phyloP scores from a whole-genome alignment of 495 filamentous ascomycete species.

The Staphylotrichum tortipilum region DNA sequence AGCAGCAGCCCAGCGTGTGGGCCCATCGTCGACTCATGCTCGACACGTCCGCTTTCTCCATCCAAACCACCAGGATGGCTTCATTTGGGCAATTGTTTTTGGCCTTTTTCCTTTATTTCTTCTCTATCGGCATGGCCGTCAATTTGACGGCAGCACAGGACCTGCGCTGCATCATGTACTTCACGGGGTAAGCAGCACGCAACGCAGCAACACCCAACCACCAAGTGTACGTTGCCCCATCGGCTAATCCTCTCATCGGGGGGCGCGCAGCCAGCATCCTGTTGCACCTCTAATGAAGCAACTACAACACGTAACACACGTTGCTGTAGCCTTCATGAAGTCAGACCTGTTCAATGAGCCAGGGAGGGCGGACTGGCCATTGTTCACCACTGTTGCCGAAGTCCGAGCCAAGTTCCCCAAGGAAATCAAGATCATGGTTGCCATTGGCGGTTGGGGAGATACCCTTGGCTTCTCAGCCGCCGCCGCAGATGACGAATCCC shows the following conservation, averaged over 20 bases:
- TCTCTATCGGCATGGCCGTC: conserved; percentile 12
- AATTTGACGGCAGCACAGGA: conserved; percentile 7
- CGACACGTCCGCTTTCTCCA: background rate
- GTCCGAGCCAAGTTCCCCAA: conserved; percentile 50
- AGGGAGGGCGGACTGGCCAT: conserved; percentile 40
- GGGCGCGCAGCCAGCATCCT: conserved; percentile 47
- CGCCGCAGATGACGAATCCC: conserved; percentile 44
- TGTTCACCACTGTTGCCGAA: conserved; percentile 51
- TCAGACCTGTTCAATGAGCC: conserved; percentile 52
- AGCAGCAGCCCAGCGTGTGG: too few species aligned
- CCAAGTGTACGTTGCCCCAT: too few species aligned
- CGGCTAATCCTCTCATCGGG: too few species aligned
- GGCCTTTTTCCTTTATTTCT: conserved; percentile 3
- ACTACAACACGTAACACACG: conserved; percentile 49
- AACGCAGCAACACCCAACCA: too few species aligned
- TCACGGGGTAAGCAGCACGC: conserved; percentile 44
- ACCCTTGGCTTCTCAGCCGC: conserved; percentile 51
- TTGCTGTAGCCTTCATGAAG: conserved; percentile 60
- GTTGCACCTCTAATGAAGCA: conserved; percentile 39
- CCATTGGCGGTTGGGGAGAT: conserved; percentile 71
- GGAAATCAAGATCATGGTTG: conserved; percentile 57
- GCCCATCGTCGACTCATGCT: too few species aligned
- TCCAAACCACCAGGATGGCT: background rate
- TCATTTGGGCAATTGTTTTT: conserved; percentile 8
- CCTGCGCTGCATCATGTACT: conserved; percentile 49